Evolutionary conservation across 2,329 filamentous ascomycete genomes (phyloP).

Genomic region (Tolypocladium ophioglossoides): DNA sequence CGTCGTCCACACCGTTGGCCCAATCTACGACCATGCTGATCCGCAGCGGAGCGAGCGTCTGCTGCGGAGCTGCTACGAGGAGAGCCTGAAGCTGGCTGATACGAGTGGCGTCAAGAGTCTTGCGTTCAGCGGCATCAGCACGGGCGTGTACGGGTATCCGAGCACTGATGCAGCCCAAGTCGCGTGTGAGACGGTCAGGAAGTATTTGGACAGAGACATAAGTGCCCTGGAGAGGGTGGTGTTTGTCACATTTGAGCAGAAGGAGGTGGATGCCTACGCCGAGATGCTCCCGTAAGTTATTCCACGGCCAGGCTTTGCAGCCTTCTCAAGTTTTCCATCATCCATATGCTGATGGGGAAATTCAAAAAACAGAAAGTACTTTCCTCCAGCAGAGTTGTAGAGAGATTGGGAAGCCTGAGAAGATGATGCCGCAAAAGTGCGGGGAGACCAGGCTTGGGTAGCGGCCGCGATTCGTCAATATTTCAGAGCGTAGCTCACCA

Average conservation of each 20-base stretch:
- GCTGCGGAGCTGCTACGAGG: conserved; percentile 55
- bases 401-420: background rate
- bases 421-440: background rate
- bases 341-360: background rate
- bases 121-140: conserved; percentile 78
- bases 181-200: conserved; percentile 50
- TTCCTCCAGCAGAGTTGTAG: conserved; percentile 10
- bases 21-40: conserved; percentile 48
- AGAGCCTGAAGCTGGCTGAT: conserved; percentile 62
- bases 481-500: background rate
- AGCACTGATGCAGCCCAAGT: conserved; percentile 59
- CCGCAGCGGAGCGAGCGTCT: conserved; percentile 33
- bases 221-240: conserved; percentile 58
- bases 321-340: background rate
- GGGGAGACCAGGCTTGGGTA: background rate
- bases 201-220: conserved; percentile 38
- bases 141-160: conserved; percentile 84
- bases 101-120: conserved; percentile 56
- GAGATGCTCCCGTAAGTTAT: conserved; percentile 55
- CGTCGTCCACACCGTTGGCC: conserved; percentile 87
- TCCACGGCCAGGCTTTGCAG: background rate
- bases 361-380: conserved; percentile 10
- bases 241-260: conserved; percentile 74
- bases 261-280: conserved; percentile 68
- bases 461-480: too few relatives aligned